phyloP scores from a whole-genome alignment of 306 rosid genomes.

The Luffa acutangula region DNA sequence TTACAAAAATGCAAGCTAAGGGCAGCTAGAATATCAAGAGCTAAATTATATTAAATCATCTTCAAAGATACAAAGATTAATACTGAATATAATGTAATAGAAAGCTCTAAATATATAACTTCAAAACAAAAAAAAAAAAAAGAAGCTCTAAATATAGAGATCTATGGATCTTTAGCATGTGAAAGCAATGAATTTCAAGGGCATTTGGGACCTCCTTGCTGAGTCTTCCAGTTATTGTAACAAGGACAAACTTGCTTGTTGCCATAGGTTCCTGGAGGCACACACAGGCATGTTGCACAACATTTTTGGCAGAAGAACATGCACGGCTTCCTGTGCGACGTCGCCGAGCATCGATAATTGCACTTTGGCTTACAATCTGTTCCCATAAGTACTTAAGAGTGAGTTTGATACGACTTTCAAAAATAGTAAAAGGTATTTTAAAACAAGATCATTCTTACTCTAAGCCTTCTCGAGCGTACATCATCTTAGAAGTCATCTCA shows the following conservation, averaged over 20 bases:
- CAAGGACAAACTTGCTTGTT: conserved; percentile 78
- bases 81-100: no score
- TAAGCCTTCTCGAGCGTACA: neutral
- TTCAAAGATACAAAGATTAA: neutral
- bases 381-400: neutral
- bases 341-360: conserved; percentile 61
- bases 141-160: neutral
- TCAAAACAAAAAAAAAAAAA: no score
- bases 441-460: no score
- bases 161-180: neutral
- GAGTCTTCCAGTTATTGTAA: conserved; percentile 91
- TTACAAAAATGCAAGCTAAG: neutral
- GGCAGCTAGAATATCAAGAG: neutral
- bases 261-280: conserved; percentile 75
- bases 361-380: conserved; percentile 66
- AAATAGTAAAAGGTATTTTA: neutral
- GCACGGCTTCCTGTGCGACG: conserved; percentile 93
- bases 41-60: neutral
- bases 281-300: conserved; percentile 67
- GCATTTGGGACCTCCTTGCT: conserved; percentile 89
- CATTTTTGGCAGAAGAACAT: conserved; percentile 88
- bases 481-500: neutral
- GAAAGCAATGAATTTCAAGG: conserved; percentile 25
- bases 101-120: neutral
- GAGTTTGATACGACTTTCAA: neutral